Percentiles rank a stretch among this genome's conserved stretches.
phyloP scores from a whole-genome alignment of 2,329 filamentous ascomycete species.

The Colletotrichum plurivorum region DNA sequence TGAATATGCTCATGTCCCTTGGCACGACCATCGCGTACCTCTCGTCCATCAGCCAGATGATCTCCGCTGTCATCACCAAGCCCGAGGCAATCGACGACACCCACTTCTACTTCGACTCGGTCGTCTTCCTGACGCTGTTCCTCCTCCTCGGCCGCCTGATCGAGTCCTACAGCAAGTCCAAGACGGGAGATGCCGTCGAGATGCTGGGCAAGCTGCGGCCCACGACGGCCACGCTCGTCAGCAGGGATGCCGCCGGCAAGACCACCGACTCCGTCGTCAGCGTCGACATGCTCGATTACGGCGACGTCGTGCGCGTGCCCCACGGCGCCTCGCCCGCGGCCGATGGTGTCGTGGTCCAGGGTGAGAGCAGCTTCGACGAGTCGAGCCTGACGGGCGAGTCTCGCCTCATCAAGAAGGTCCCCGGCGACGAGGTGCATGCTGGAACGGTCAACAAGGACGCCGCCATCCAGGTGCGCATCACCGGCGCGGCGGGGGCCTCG shows the following conservation, averaged over 20 bases:
- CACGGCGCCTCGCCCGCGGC: constrained; percentile 88
- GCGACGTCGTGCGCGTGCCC: constrained; percentile 80
- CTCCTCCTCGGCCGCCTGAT: constrained; percentile 81
- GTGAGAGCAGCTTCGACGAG: constrained; percentile 84
- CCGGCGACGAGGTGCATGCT: constrained; percentile 77
- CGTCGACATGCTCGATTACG: constrained; percentile 81
- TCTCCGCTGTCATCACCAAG: constrained; percentile 66
- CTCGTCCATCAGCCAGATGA: constrained; percentile 84
- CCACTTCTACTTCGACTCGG: constrained; percentile 89
- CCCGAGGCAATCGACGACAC: constrained; percentile 58
- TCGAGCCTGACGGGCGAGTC: constrained; percentile 90
- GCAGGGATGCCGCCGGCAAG: constrained; percentile 55
- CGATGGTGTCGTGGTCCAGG: constrained; percentile 78
- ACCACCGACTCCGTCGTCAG: constrained; percentile 58
- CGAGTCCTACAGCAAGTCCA: constrained; percentile 93
- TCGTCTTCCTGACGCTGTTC: constrained; percentile 92
- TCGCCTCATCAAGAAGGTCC: constrained; percentile 72
- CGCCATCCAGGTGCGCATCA: constrained; percentile 74
- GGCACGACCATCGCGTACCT: constrained; percentile 91
- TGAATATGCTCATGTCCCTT: constrained; percentile 94
- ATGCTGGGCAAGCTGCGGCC: constrained; percentile 84
- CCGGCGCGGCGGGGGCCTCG: constrained; percentile 75
- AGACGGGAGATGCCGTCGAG: constrained; percentile 87
- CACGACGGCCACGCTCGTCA: constrained; percentile 80
- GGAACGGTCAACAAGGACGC: constrained; percentile 81